Evolutionary conservation across 805 yeast species (phyloP).

Genomic region (Clavispora santaluciae): DNA sequence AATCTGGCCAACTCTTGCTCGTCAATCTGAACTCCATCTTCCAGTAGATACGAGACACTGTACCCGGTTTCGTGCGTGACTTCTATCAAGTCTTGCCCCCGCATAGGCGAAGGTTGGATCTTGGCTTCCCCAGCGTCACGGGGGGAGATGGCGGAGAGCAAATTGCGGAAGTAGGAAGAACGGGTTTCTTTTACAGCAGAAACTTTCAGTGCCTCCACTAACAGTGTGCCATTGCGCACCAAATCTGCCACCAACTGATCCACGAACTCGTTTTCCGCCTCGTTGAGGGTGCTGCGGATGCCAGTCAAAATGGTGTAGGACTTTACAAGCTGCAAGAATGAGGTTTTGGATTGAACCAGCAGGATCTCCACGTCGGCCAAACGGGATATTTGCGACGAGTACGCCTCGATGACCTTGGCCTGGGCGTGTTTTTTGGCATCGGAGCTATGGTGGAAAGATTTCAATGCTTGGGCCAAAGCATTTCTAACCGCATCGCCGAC

Average conservation of each 20-base stretch:
- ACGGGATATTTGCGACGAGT: neutral
- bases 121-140: neutral
- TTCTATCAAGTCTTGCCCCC: constrained; percentile 7
- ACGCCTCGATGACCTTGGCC: neutral
- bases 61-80: constrained; percentile 5
- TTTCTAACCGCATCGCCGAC: neutral
- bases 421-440: neutral
- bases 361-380: neutral
- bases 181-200: too few species aligned
- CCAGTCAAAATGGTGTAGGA: neutral
- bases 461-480: neutral
- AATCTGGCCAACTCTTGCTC: constrained; percentile 18
- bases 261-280: neutral
- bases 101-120: constrained; percentile 1
- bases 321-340: neutral
- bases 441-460: neutral
- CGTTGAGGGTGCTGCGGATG: neutral
- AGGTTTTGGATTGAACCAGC: neutral
- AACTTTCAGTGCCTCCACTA: neutral
- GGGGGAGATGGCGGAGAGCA: neutral
- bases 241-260: neutral
- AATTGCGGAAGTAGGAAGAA: neutral
- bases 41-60: constrained; percentile 3
- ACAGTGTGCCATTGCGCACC: neutral
- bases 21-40: constrained; percentile 10